phyloP scores from a whole-genome alignment of 2,329 filamentous ascomycete species.

The Cercospora sojina region DNA sequence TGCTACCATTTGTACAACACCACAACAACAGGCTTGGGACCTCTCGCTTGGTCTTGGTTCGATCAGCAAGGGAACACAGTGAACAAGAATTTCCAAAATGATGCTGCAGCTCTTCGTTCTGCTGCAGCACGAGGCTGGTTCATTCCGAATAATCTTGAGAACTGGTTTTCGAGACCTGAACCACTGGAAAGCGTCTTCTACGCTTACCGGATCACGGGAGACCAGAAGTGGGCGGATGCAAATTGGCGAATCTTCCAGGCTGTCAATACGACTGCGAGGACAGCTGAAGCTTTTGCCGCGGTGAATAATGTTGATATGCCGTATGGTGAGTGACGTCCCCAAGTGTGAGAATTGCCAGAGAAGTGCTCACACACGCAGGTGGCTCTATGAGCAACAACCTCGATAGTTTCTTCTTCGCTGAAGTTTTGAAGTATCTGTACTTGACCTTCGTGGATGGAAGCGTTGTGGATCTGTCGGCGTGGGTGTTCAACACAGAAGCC shows the following conservation, averaged over 20 bases:
- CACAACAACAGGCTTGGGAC: conserved; percentile 33
- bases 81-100: conserved; percentile 21
- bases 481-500: conserved; percentile 50
- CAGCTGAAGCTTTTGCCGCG: conserved; percentile 26
- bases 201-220: conserved; percentile 57
- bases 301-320: conserved; percentile 24
- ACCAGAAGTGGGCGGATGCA: conserved; percentile 45
- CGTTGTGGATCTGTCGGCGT: conserved; percentile 47
- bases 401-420: conserved; percentile 63
- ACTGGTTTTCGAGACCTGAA: conserved; percentile 43
- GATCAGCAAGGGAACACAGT: conserved; percentile 23
- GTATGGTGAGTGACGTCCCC: conserved; percentile 6
- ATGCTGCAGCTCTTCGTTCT: conserved; percentile 19
- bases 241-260: conserved; percentile 49
- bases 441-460: conserved; percentile 46
- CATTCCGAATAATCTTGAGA: conserved; percentile 19
- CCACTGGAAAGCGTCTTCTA: conserved; percentile 60
- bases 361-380: neutral
- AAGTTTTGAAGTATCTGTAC: conserved; percentile 69
- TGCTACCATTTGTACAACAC: conserved; percentile 38
- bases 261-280: conserved; percentile 42
- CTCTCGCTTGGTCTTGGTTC: conserved; percentile 27
- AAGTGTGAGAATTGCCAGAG: neutral
- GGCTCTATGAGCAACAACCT: conserved; percentile 20
- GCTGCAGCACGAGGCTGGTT: conserved; percentile 23